phyloP scores from a whole-genome alignment of 805 yeast species.

The Starmerella tilneyi region DNA sequence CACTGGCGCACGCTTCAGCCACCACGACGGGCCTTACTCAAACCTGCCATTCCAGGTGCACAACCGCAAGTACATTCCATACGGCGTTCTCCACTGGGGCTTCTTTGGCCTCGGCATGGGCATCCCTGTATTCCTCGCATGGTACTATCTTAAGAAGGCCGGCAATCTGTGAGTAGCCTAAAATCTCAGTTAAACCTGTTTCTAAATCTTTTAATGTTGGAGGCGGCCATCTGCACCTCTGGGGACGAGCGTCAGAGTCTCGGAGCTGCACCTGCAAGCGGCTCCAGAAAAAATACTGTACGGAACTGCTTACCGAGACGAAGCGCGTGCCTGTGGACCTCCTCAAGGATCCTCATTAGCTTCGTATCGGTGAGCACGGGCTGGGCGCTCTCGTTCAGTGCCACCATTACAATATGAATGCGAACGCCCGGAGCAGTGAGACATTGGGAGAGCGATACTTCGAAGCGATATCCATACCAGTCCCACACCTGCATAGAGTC shows the following conservation, averaged over 20 bases:
- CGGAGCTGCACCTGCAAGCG: constrained; percentile 1
- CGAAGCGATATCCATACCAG: constrained; percentile 14
- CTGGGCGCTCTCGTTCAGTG: background rate
- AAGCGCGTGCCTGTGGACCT: background rate
- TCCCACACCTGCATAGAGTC: constrained; percentile 15
- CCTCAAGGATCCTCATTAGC: background rate
- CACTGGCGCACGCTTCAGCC: constrained; percentile 29
- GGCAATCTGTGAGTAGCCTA: constrained; percentile 37
- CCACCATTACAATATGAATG: constrained; percentile 1
- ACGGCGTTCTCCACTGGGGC: constrained; percentile 69
- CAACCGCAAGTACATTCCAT: constrained; percentile 77
- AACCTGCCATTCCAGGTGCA: constrained; percentile 92
- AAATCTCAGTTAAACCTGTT: background rate
- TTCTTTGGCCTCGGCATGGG: constrained; percentile 57
- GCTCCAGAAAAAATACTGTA: background rate
- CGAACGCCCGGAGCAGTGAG: background rate
- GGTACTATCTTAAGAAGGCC: constrained; percentile 78
- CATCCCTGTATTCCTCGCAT: constrained; percentile 68
- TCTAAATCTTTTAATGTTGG: background rate
- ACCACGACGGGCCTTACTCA: constrained; percentile 74
- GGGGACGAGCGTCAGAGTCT: background rate
- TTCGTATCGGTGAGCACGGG: background rate
- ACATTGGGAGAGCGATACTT: constrained; percentile 6
- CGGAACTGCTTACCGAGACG: background rate
- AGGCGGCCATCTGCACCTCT: background rate